phyloP scores from a whole-genome alignment of 768 basidiomycete species.

The Hydnum rufescens region DNA sequence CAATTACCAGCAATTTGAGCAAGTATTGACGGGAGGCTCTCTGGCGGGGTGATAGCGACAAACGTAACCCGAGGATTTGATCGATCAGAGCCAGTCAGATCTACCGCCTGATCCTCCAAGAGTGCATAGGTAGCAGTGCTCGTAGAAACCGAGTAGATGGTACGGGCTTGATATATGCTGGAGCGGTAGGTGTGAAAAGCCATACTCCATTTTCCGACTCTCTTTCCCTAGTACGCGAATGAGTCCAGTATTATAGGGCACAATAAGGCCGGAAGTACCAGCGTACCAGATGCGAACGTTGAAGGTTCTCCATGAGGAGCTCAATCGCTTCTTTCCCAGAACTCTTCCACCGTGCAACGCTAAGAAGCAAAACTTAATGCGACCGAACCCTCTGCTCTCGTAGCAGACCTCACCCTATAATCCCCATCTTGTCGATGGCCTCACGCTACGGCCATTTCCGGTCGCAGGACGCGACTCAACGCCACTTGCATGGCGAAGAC shows the following conservation, averaged over 20 bases:
- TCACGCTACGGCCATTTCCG: too few species aligned
- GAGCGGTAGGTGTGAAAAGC: background rate
- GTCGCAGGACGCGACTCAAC: too few species aligned
- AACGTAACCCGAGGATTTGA: background rate
- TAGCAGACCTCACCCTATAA: background rate
- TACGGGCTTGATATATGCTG: background rate
- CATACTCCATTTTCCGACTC: background rate
- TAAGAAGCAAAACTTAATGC: background rate
- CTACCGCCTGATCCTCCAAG: background rate
- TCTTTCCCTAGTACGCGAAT: background rate
- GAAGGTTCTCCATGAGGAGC: background rate
- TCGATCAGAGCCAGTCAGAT: background rate
- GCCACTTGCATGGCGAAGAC: too few species aligned
- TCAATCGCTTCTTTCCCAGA: background rate
- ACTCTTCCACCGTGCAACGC: background rate
- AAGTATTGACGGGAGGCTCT: background rate
- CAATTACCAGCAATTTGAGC: background rate
- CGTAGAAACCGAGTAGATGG: background rate
- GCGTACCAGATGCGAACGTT: background rate
- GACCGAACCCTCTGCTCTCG: background rate
- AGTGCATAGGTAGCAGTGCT: background rate
- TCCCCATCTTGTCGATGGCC: too few species aligned
- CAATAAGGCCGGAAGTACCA: background rate
- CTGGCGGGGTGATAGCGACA: background rate
- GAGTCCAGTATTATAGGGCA: background rate